phyloP scores from a whole-genome alignment of 1,139 yeast genomes.

The Lodderomyces orthopsilosis region DNA sequence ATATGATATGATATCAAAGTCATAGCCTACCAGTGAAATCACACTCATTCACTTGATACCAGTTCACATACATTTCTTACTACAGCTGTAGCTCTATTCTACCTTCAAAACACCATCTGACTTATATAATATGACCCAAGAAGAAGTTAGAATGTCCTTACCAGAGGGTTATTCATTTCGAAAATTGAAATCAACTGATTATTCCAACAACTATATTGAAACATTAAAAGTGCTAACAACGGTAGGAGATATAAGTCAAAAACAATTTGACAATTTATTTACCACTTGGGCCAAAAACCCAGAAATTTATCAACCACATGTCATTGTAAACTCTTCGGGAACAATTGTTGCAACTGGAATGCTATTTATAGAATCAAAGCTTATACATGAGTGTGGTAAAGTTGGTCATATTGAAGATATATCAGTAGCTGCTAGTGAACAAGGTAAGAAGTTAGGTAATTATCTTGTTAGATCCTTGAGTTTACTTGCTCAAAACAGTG shows the following conservation, averaged over 20 bases:
- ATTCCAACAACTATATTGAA: conserved; percentile 44
- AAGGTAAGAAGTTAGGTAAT: conserved; percentile 80
- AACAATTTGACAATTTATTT: conserved; percentile 42
- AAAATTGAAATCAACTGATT: conserved; percentile 44
- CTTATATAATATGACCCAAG: conserved; percentile 12
- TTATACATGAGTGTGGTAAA: conserved; percentile 74
- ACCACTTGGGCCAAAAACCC: conserved; percentile 48
- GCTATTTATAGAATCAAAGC: conserved; percentile 55
- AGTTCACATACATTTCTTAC: no score
- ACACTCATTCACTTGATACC: background rate
- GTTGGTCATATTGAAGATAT: conserved; percentile 97
- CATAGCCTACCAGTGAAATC: no score
- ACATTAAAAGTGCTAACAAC: conserved; percentile 58
- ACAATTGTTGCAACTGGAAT: conserved; percentile 49
- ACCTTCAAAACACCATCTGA: no score
- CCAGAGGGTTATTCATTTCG: conserved; percentile 57
- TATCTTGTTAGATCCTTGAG: conserved; percentile 63
- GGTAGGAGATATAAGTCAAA: conserved; percentile 54
- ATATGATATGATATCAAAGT: no score
- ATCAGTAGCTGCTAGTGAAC: conserved; percentile 71
- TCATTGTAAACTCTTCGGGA: conserved; percentile 50
- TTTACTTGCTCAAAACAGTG: conserved; percentile 52
- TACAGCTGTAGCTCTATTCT: background rate
- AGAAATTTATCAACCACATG: conserved; percentile 55
- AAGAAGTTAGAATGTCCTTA: conserved; percentile 20